phyloP scores from a whole-genome alignment of 2,329 filamentous ascomycete species.

The Albifimbria verrucaria region DNA sequence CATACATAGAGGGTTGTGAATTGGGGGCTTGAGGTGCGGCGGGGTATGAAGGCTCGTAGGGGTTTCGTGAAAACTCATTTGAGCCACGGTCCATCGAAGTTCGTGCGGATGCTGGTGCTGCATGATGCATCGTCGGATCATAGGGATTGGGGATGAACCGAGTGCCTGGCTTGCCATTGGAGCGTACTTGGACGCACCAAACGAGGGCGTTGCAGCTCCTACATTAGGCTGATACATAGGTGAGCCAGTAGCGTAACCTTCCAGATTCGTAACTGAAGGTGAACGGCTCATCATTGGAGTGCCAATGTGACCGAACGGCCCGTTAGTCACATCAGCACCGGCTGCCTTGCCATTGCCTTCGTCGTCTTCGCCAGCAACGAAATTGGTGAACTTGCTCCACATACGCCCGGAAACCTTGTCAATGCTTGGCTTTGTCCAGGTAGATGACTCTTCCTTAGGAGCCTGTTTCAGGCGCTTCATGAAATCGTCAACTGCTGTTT shows the following conservation, averaged over 20 bases:
- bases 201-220: constrained; percentile 29
- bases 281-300: constrained; percentile 73
- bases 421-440: constrained; percentile 94
- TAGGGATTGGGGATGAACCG: constrained; percentile 16
- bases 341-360: constrained; percentile 70
- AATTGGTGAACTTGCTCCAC: constrained; percentile 93
- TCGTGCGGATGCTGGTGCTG: constrained; percentile 38
- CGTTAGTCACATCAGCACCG: constrained; percentile 58
- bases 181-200: constrained; percentile 37
- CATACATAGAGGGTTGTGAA: constrained; percentile 2
- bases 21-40: constrained; percentile 5
- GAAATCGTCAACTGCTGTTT: constrained; percentile 78
- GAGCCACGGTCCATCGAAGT: constrained; percentile 24
- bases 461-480: constrained; percentile 79
- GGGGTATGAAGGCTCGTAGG: constrained; percentile 33
- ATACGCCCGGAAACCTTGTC: constrained; percentile 91
- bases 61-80: constrained; percentile 25
- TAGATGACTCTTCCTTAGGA: constrained; percentile 74
- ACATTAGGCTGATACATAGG: constrained; percentile 25
- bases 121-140: constrained; percentile 46
- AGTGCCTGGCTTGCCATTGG: constrained; percentile 17
- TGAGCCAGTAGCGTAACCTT: constrained; percentile 64
- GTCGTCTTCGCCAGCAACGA: constrained; percentile 86
- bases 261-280: constrained; percentile 67
- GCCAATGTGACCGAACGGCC: constrained; percentile 79